Percentiles rank a stretch among this genome's conserved stretches.
phyloP scores from a whole-genome alignment of 169 alveolate species.

The Plasmodium gonderi region DNA sequence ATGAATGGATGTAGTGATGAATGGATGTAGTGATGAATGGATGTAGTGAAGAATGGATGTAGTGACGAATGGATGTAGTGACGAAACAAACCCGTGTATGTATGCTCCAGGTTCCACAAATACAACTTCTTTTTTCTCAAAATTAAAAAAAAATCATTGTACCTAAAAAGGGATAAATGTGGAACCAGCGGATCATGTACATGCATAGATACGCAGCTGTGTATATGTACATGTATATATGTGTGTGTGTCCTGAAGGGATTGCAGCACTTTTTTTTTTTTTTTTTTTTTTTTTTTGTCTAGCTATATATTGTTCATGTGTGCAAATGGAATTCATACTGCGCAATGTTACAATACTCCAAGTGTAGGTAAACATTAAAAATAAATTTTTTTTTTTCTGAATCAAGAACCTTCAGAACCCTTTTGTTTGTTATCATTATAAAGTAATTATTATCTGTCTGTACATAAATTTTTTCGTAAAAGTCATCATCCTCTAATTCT shows the following conservation, averaged over 20 bases:
- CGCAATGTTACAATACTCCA: conserved; percentile 15
- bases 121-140: conserved; percentile 13
- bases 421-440: conserved; percentile 52
- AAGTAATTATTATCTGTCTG: conserved; percentile 37
- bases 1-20: too few species aligned
- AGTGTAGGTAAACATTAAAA: conserved; percentile 18
- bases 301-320: not conserved
- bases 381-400: conserved; percentile 32
- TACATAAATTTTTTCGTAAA: conserved; percentile 39
- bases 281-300: not conserved
- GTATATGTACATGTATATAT: too few species aligned
- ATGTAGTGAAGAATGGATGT: too few species aligned
- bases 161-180: conserved; percentile 5
- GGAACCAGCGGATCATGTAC: not conserved
- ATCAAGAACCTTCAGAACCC: conserved; percentile 38
- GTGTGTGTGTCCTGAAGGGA: too few species aligned
- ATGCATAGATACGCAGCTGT: not conserved
- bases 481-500: conserved; percentile 1
- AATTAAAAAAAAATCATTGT: conserved; percentile 50
- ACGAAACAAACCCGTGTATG: conserved; percentile 74
- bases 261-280: not conserved
- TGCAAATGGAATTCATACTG: conserved; percentile 14
- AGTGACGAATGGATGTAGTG: too few species aligned
- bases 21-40: too few species aligned
- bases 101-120: conserved; percentile 46